Evolutionary conservation across 164 flowering plant species (phyloP).

Genomic region (Cinnamomum chago): DNA sequence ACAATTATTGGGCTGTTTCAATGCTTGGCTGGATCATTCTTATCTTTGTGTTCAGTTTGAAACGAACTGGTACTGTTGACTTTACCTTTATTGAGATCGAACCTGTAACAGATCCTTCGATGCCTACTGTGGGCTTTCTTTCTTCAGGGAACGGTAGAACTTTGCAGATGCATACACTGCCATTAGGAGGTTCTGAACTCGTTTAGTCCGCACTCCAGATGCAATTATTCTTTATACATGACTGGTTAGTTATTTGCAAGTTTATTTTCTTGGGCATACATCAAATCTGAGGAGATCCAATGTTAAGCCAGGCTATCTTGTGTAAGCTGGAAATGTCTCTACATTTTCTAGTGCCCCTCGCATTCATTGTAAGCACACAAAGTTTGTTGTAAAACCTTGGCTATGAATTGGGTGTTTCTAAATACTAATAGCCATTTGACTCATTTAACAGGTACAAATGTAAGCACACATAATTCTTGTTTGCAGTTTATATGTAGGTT

Average conservation of each 20-base stretch:
- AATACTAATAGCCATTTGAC: too few species aligned
- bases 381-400: too few species aligned
- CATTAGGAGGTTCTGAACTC: slow-evolving; percentile 56
- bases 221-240: slow-evolving; percentile 83
- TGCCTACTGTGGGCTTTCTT: slow-evolving; percentile 75
- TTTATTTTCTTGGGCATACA: slow-evolving; percentile 55
- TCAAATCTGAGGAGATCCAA: not conserved
- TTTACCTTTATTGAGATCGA: slow-evolving; percentile 79
- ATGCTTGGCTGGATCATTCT: slow-evolving; percentile 88
- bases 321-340: not conserved
- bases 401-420: too few species aligned
- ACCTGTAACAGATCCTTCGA: slow-evolving; percentile 67
- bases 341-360: too few species aligned
- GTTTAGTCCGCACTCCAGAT: slow-evolving; percentile 35
- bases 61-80: slow-evolving; percentile 72
- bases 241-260: slow-evolving; percentile 80
- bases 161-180: slow-evolving; percentile 58
- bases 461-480: too few species aligned
- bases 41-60: slow-evolving; percentile 70
- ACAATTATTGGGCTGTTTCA: slow-evolving; percentile 86
- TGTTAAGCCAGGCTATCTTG: not conserved
- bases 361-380: too few species aligned
- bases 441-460: too few species aligned
- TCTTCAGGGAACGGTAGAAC: slow-evolving; percentile 66
- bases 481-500: too few species aligned